Evolutionary conservation across 2,329 filamentous ascomycete species (phyloP).

Genomic region (Aschersonia sp.): DNA sequence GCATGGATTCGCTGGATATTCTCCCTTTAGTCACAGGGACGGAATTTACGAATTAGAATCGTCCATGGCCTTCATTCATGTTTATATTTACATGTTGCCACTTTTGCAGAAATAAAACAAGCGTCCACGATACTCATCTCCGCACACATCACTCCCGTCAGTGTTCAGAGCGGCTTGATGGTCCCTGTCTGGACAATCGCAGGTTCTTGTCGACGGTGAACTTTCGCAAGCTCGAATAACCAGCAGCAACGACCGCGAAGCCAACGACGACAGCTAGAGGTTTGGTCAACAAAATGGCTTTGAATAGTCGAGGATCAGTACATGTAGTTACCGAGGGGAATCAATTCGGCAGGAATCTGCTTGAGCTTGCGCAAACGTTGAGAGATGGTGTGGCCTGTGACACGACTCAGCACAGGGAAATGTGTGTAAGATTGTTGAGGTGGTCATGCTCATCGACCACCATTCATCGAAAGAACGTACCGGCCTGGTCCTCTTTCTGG

Average conservation of each 20-base stretch:
- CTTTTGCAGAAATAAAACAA: too few relatives aligned
- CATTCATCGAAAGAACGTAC: constrained; percentile 30
- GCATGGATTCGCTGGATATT: too few relatives aligned
- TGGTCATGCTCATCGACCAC: too few relatives aligned
- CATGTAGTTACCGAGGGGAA: constrained; percentile 62
- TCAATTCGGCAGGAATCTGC: constrained; percentile 84
- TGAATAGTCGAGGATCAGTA: background rate
- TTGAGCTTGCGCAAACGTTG: constrained; percentile 84
- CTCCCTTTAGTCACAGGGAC: background rate
- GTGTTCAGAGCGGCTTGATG: constrained; percentile 23
- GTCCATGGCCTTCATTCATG: background rate
- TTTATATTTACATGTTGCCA: background rate
- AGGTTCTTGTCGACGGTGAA: constrained; percentile 83
- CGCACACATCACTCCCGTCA: background rate
- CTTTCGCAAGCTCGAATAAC: constrained; percentile 73
- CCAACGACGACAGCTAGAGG: constrained; percentile 64
- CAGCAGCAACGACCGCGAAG: constrained; percentile 67
- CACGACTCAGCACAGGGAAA: background rate
- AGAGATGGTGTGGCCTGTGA: constrained; percentile 82
- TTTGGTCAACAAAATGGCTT: background rate
- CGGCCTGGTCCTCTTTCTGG: constrained; percentile 52
- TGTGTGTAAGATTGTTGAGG: too few relatives aligned
- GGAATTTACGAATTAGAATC: too few relatives aligned
- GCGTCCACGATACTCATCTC: too few relatives aligned
- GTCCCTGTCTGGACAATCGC: constrained; percentile 61